These are phyloP conservation scores for Termitomyces sp. DNA, from an alignment of 768 basidiomycete species.

Conservation along the genomic window DNA sequence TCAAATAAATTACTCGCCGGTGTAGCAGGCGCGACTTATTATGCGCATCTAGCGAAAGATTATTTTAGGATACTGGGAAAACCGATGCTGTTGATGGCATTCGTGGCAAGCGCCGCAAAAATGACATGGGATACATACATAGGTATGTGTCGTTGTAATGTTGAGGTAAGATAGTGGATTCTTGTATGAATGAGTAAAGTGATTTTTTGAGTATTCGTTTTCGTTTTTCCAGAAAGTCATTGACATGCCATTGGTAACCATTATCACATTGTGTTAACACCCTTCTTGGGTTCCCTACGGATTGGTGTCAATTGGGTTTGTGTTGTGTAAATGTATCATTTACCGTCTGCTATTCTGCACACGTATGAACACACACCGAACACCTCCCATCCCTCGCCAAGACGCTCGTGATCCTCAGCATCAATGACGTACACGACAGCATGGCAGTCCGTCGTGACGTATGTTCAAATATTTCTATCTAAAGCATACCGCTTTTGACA, in stretches of 20 bases:
- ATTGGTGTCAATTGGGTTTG: not conserved
- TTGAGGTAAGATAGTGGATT: not conserved
- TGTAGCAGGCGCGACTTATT: slow-evolving; percentile 20
- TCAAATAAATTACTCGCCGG: slow-evolving; percentile 24
- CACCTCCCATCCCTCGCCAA: slow-evolving; percentile 95
- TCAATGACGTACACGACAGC: slow-evolving; percentile 96
- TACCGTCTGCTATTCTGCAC: slow-evolving; percentile 86
- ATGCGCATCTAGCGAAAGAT: slow-evolving; percentile 21
- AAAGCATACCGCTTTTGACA: not conserved
- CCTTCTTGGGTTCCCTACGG: slow-evolving; percentile 20
- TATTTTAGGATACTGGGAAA: slow-evolving; percentile 23
- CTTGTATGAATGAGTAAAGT: not conserved
- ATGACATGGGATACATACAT: slow-evolving; percentile 20
- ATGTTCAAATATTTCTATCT: slow-evolving; percentile 73
- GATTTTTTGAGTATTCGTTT: not conserved
- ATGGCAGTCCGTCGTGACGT: slow-evolving; percentile 96
- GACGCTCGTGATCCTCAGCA: slow-evolving; percentile 81
- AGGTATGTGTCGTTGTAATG: slow-evolving; percentile 7
- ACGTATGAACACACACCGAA: slow-evolving; percentile 84
- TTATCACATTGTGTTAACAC: slow-evolving; percentile 11
- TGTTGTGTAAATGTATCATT: not conserved
- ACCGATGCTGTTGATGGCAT: slow-evolving; percentile 16
- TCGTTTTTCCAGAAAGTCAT: not conserved
- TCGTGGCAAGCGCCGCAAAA: slow-evolving; percentile 19
- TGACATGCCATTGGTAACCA: not conserved